Base-by-base conservation (phyloP, 108 stramenopile genomes). In the Pelagomonas calceolata region DNA sequence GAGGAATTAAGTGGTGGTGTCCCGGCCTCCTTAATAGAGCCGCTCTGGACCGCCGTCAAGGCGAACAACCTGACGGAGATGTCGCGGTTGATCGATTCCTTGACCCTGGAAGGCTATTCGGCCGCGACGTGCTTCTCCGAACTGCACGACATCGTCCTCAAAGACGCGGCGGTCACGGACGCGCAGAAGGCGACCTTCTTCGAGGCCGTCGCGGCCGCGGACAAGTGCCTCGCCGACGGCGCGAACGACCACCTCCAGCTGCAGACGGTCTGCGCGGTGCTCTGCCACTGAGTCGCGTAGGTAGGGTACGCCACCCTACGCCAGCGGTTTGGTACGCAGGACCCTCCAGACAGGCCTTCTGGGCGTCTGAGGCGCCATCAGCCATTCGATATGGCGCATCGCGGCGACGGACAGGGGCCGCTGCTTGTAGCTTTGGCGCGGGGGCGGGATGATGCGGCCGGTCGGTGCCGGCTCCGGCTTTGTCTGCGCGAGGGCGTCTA, bases 241-340 rank as follows among this genome's bases (percentile, higher is more conserved):
- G 92, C 92, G 21, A 91, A 91, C 80, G 98, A 98, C 75, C 71
- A 81, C 35, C 82, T 99, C 82, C 96, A 97, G 76, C 83, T 98
- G 68, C 79, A 94, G 88, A 88, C 90, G 26, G 90, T 95, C 67
- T 35, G 76, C 44, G 44, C 44, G n/a, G n/a, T n/a, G n/a, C n/a
- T n/a, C n/a, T n/a, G n/a, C n/a, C n/a, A n/a, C n/a, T n/a, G n/a
- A n/a, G n/a, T n/a, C n/a, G n/a, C n/a, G n/a, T n/a, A n/a, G n/a
- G n/a, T n/a, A n/a, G n/a, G n/a, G n/a, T n/a, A n/a, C n/a, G n/a
- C n/a, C n/a, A n/a, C n/a, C n/a, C n/a, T n/a, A n/a, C n/a, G n/a
- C n/a, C n/a, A n/a, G n/a, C n/a, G n/a, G n/a, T n/a, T n/a, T n/a
- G n/a, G n/a, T n/a, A n/a, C n/a, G n/a, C n/a, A n/a, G n/a, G n/a